Conservation (phyloP, 257 asterid genomes). For the Jacaranda mimosifolia region DNA sequence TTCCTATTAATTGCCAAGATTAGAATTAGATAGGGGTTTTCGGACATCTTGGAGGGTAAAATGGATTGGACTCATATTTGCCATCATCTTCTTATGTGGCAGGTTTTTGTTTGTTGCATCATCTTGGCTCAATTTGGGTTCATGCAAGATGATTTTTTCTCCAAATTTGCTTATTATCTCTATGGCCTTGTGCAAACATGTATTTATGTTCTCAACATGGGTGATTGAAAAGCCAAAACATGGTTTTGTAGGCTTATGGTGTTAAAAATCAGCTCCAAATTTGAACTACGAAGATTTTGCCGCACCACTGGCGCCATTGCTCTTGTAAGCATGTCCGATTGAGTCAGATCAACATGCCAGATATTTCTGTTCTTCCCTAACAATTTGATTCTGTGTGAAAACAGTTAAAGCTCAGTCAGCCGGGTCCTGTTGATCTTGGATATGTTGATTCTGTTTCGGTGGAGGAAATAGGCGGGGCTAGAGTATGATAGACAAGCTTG, state of each 20-base stretch:
- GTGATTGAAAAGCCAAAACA: conserved; percentile 33
- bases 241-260: conserved; percentile 86
- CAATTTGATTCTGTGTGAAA: conserved; percentile 37
- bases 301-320: conserved; percentile 95
- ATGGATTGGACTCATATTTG: conserved; percentile 9
- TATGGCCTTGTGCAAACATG: not conserved
- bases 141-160: not conserved
- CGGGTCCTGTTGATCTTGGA: conserved; percentile 95
- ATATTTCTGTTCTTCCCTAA: conserved; percentile 33
- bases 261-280: conserved; percentile 89
- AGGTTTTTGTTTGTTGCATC: not conserved
- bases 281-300: conserved; percentile 93
- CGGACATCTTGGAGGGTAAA: conserved; percentile 1
- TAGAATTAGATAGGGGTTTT: conserved; percentile 6
- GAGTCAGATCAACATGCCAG: conserved; percentile 13
- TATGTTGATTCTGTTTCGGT: conserved; percentile 92
- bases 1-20: not conserved
- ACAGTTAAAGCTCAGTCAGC: conserved; percentile 91
- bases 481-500: conserved; percentile 59
- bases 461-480: conserved; percentile 97
- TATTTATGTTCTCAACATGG: conserved; percentile 1
- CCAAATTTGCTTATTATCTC: conserved; percentile 4
- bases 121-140: conserved; percentile 26
- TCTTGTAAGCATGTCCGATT: conserved; percentile 62
- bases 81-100: not conserved